Conservation (phyloP, 306 rosid species). For the Neltuma alba region DNA sequence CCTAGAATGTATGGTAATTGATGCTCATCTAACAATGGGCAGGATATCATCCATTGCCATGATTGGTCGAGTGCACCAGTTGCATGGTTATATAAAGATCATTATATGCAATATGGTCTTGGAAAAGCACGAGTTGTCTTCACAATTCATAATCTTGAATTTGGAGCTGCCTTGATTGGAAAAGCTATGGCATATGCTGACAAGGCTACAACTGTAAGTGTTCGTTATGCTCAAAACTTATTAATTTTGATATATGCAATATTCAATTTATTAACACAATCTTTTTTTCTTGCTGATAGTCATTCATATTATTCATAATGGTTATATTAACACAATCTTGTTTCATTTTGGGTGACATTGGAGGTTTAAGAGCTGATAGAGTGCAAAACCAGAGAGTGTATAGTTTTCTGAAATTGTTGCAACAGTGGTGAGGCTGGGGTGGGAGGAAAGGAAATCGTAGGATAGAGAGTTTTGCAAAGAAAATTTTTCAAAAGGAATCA, state of each 20-base stretch:
- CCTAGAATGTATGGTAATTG: constrained; percentile 36
- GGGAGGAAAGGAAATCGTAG: background rate
- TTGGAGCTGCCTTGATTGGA: constrained; percentile 72
- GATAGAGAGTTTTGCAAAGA: background rate
- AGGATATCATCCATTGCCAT: constrained; percentile 99
- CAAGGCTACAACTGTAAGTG: constrained; percentile 94
- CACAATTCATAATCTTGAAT: constrained; percentile 98
- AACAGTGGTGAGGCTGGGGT: background rate
- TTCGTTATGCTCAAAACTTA: constrained; percentile 25
- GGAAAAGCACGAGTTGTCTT: constrained; percentile 81
- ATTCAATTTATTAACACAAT: constrained; percentile 7
- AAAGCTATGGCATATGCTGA: constrained; percentile 75
- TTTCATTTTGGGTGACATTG: background rate
- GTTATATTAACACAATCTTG: background rate
- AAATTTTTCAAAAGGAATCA: background rate
- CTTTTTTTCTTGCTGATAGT: background rate
- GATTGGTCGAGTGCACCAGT: constrained; percentile 99
- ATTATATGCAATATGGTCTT: constrained; percentile 79
- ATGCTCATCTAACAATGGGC: constrained; percentile 44
- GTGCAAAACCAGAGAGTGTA: background rate
- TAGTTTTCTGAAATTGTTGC: background rate
- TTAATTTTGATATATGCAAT: background rate
- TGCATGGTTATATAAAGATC: constrained; percentile 94
- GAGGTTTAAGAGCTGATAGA: constrained; percentile 6
- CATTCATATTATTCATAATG: background rate